A percentile compares a stretch with the other conserved stretches of the same genome.
Evolutionary conservation across 768 basidiomycete genomes (phyloP).

Genomic region (Leccinum longicurvipes): DNA sequence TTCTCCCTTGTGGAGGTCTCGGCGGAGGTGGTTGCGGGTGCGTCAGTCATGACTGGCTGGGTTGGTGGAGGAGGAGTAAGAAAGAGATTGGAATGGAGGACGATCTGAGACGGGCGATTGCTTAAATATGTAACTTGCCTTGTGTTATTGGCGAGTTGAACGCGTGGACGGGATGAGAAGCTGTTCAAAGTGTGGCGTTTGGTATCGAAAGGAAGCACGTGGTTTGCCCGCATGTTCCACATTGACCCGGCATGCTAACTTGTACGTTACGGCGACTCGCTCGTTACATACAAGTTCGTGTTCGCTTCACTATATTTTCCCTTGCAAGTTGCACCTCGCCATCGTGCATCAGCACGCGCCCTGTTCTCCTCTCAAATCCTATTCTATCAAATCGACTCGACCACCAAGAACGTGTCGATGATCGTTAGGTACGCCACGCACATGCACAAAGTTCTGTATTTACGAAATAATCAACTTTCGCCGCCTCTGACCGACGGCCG

Average conservation of each 20-base stretch:
- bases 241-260: neutral
- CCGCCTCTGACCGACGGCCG: neutral
- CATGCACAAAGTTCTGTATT: neutral
- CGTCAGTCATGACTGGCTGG: constrained; percentile 47
- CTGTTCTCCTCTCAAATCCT: neutral
- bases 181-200: no score
- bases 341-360: constrained; percentile 3
- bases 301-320: neutral
- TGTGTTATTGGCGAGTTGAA: constrained; percentile 25
- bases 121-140: constrained; percentile 33
- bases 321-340: neutral
- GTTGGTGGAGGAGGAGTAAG: neutral
- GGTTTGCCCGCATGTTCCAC: constrained; percentile 5
- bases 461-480: neutral
- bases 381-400: no score
- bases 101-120: constrained; percentile 2
- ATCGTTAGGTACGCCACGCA: neutral
- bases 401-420: no score
- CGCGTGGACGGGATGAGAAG: constrained; percentile 20
- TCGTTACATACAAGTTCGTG: neutral
- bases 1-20: constrained; percentile 45
- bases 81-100: neutral
- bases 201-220: constrained; percentile 21
- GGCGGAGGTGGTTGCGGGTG: constrained; percentile 52
- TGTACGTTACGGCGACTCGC: neutral